Percentiles rank a stretch among this genome's conserved stretches.
These are phyloP conservation scores for Diaporthe citriasiana DNA, from an alignment of 2,329 filamentous ascomycete species.

Conservation along the genomic window DNA sequence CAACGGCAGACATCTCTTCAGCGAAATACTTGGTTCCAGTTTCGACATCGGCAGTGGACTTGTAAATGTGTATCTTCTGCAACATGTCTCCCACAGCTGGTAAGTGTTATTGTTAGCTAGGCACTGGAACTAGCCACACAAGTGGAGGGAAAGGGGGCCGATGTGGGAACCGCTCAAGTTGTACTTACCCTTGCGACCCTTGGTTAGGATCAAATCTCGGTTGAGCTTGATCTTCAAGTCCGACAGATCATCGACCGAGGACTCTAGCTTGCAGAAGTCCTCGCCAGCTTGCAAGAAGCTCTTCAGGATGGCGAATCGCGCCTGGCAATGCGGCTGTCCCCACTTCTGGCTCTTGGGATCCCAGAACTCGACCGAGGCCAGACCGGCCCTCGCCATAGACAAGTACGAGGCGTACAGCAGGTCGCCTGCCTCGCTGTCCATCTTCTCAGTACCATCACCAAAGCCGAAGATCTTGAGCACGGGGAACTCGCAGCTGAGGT, in stretches of 20 bases:
- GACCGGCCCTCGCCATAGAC: conserved; percentile 92
- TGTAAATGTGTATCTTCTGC: conserved; percentile 93
- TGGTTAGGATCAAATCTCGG: conserved; percentile 86
- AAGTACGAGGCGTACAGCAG: conserved; percentile 91
- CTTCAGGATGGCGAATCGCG: conserved; percentile 87
- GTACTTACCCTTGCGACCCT: conserved; percentile 76
- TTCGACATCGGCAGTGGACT: conserved; percentile 87
- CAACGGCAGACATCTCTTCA: conserved; percentile 82
- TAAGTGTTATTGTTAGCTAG: conserved; percentile 29
- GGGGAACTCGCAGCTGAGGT: conserved; percentile 86
- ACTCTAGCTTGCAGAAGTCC: conserved; percentile 86
- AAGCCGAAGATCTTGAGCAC: conserved; percentile 94
- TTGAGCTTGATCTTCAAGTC: conserved; percentile 88
- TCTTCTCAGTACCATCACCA: conserved; percentile 80
- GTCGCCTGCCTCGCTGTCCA: conserved; percentile 84
- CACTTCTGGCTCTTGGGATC: conserved; percentile 91
- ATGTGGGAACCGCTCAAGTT: neutral
- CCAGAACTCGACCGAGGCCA: conserved; percentile 93
- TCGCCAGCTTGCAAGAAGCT: conserved; percentile 89
- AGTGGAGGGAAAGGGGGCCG: no score
- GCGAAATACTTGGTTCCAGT: conserved; percentile 85
- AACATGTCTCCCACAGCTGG: conserved; percentile 86
- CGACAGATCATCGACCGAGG: conserved; percentile 79
- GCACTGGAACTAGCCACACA: neutral
- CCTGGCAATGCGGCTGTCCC: conserved; percentile 94